Base-by-base conservation (phyloP, 805 yeast genomes). In the Candida chilensis region DNA sequence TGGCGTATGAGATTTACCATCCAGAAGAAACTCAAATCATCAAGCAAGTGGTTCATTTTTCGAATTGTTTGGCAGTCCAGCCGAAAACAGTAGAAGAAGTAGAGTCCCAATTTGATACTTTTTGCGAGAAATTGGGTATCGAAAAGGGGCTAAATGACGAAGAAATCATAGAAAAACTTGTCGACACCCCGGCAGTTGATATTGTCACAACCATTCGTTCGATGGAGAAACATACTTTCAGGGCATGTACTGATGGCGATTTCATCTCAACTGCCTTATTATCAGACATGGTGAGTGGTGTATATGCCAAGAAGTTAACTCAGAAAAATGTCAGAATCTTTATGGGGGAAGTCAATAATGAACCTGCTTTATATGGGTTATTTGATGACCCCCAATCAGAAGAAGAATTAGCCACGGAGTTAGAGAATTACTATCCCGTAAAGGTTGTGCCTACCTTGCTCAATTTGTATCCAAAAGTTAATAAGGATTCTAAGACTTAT, bases 1-100 rank as follows among this genome's bases (percentile, higher is more conserved):
- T 62, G 18, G 59, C 60, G 1, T 62, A 62, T 39, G 68, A 63
- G 36, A 20, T 59, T 8, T 63, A 63, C 37, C 57, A 63, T 32
- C 61, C 64, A 7, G 52, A 57, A 19, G 64, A 21, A 3, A 27
- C 35, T 9, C 68, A 59, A 38, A 50, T 60, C 27, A 60, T 63
- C 36, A 60, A 61, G 36, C 56, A 56, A 36, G 45, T 43, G 13
- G 38, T 48, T n/a, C 51, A 50, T 34, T 45, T 51, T 31, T 60
- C 67, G 22, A 63, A 63, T 34, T 42, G 54, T 32, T 42, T 60
- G 13, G 52, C 46, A 18, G 42, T 50, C 20, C 67, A 60, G 35
- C 69, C 68, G 15, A 63, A 60, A 32, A 41, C 53, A 11, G 37
- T 56, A 16, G 41, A 39, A 11, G 66, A 60, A 33, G 34, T 46